phyloP scores from a whole-genome alignment of 169 alveolate genomes.

The Eimeria brunetti region DNA sequence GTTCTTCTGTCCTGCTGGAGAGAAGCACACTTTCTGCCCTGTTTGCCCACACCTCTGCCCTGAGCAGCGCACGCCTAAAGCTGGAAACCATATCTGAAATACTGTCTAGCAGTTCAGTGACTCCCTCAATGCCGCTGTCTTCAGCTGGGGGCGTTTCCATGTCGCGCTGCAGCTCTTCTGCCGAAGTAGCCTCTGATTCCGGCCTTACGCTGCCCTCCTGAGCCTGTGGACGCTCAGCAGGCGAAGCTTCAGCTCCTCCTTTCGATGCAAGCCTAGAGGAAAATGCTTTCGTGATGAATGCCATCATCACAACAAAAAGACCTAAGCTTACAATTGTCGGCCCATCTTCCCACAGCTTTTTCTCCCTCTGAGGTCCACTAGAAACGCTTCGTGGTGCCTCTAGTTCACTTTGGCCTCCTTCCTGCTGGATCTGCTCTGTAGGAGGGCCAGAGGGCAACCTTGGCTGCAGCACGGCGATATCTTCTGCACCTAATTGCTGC shows the following conservation, averaged over 20 bases:
- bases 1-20: neutral
- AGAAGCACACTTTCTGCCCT: conserved; percentile 17
- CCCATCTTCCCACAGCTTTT: neutral
- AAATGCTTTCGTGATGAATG: neutral
- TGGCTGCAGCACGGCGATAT: neutral
- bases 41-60: conserved; percentile 18
- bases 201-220: neutral
- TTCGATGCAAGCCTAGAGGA: neutral
- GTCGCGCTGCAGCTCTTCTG: neutral
- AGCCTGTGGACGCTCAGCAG: neutral
- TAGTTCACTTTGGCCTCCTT: neutral
- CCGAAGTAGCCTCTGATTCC: neutral
- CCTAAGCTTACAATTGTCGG: neutral
- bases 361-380: neutral
- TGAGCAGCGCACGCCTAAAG: conserved; percentile 4
- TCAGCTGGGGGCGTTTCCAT: neutral
- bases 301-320: neutral
- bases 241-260: neutral
- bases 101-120: neutral
- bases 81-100: neutral
- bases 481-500: neutral
- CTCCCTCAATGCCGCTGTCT: neutral
- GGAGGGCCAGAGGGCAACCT: neutral
- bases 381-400: neutral
- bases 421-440: neutral